These are phyloP conservation scores for Exophiala sideris DNA, from an alignment of 2,329 filamentous ascomycete species.

Conservation along the genomic window DNA sequence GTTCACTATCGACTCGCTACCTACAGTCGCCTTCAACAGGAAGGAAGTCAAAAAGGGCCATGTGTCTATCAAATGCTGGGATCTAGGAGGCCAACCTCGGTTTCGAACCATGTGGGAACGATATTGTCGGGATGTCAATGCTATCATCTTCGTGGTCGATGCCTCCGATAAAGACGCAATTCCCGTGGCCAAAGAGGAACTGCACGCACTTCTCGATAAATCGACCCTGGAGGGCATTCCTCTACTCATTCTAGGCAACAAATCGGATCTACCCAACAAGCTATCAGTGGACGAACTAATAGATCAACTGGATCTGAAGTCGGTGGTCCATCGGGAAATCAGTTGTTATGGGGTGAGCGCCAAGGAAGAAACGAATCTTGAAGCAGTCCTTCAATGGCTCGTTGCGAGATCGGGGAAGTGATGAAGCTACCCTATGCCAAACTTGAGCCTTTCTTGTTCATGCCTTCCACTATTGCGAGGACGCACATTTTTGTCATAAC, in stretches of 20 bases:
- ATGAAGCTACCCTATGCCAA: conserved; percentile 27
- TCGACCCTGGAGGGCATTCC: conserved; percentile 84
- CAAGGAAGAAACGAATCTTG: conserved; percentile 97
- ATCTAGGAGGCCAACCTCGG: conserved; percentile 91
- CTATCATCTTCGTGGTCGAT: conserved; percentile 98
- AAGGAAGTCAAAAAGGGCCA: conserved; percentile 97
- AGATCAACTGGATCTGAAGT: conserved; percentile 83
- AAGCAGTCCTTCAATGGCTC: conserved; percentile 94
- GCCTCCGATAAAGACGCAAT: conserved; percentile 81
- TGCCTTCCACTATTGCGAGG: too few relatives aligned
- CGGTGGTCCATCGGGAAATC: conserved; percentile 86
- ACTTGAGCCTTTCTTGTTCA: too few relatives aligned
- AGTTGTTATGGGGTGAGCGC: conserved; percentile 98
- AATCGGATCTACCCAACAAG: conserved; percentile 89
- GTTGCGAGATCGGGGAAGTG: conserved; percentile 81
- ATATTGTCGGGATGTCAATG: conserved; percentile 95
- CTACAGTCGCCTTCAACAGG: conserved; percentile 98
- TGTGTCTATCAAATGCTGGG: conserved; percentile 98
- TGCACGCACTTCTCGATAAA: conserved; percentile 84
- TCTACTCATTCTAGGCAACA: conserved; percentile 91
- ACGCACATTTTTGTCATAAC: too few relatives aligned
- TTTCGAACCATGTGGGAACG: conserved; percentile 99
- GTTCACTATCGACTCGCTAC: conserved; percentile 98
- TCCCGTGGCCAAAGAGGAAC: conserved; percentile 82
- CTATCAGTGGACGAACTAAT: conserved; percentile 93